A percentile compares a stretch with the other conserved stretches of the same genome.
Evolutionary conservation across 2,329 filamentous ascomycete species (phyloP).

Genomic region (Macrophomina phaseolina): DNA sequence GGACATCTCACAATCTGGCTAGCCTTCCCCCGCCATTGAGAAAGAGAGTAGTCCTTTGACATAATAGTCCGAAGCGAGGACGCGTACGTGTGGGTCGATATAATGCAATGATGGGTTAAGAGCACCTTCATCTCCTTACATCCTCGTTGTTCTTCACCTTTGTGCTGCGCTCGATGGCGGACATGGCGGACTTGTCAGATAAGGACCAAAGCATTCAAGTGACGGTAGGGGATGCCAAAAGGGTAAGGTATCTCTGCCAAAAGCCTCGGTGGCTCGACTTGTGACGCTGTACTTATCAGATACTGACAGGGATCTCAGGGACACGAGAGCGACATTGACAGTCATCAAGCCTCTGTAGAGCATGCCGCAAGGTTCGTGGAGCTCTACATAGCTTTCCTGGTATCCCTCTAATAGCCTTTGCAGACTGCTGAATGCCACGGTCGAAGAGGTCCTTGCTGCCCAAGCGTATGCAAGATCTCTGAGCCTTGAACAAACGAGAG

Average conservation of each 20-base stretch:
- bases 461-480: background rate
- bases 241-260: background rate
- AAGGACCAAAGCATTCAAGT: background rate
- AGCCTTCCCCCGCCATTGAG: background rate
- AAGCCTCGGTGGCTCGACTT: background rate
- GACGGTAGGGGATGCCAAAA: background rate
- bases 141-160: too few relatives aligned
- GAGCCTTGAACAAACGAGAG: background rate
- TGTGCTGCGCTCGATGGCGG: background rate
- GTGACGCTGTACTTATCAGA: background rate
- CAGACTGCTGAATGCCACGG: slow-evolving; percentile 7
- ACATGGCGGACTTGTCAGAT: background rate
- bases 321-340: background rate
- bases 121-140: too few relatives aligned
- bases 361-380: background rate
- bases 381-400: background rate
- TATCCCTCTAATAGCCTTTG: background rate
- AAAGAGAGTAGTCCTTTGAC: background rate
- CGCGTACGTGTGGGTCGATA: background rate
- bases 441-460: slow-evolving; percentile 6
- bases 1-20: background rate
- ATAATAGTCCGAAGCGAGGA: background rate
- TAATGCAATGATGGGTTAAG: background rate
- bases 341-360: background rate
- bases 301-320: background rate